phyloP scores from a whole-genome alignment of 768 basidiomycete species.

The Suillus cothurnatus region DNA sequence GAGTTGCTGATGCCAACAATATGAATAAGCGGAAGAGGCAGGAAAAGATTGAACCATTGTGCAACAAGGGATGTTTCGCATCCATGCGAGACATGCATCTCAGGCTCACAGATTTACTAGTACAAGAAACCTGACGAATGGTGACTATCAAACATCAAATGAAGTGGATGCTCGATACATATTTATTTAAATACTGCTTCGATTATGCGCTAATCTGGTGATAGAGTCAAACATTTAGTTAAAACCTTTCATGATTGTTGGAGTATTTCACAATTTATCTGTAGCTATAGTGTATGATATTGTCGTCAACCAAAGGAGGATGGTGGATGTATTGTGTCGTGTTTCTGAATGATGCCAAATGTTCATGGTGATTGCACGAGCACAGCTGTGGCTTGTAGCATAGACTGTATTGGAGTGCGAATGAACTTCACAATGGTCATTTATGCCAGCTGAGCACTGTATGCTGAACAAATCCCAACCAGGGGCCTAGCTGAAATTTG shows the following conservation, averaged over 20 bases:
- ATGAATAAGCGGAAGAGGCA: slow-evolving; percentile 95
- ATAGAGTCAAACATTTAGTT: slow-evolving; percentile 92
- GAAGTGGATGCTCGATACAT: slow-evolving; percentile 79
- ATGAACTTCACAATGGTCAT: no score
- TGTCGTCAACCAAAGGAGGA: slow-evolving; percentile 1
- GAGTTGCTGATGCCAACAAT: slow-evolving; percentile 96
- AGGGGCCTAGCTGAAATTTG: no score
- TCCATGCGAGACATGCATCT: background rate
- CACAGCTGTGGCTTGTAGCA: no score
- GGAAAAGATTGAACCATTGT: slow-evolving; percentile 96
- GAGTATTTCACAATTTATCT: slow-evolving; percentile 1
- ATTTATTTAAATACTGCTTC: slow-evolving; percentile 20
- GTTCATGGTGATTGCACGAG: no score
- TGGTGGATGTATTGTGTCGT: no score
- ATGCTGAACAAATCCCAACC: no score
- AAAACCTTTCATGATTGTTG: slow-evolving; percentile 16
- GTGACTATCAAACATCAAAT: slow-evolving; percentile 90
- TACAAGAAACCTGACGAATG: slow-evolving; percentile 95
- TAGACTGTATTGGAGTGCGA: no score
- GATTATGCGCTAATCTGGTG: slow-evolving; percentile 4
- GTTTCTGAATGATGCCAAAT: no score
- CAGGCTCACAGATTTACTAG: slow-evolving; percentile 24
- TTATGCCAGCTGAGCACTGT: no score
- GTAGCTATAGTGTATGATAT: slow-evolving; percentile 10
- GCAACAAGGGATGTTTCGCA: slow-evolving; percentile 66